A percentile compares a stretch with the other conserved stretches of the same genome.
phyloP scores from a whole-genome alignment of 192 early-diverging fungal species.

The Backusella liffmaniae region DNA sequence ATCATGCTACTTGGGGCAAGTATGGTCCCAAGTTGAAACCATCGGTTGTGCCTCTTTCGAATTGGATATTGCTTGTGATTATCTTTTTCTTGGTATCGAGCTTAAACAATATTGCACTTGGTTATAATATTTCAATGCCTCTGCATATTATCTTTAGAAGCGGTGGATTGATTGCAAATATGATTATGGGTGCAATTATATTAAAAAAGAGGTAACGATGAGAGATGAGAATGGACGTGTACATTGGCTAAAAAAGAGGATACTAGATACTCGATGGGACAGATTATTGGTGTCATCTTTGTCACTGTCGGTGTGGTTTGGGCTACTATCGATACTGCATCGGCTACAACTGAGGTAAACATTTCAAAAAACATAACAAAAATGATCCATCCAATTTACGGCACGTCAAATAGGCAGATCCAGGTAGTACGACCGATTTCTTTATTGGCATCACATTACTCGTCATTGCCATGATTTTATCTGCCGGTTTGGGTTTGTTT shows the following conservation, averaged over 20 bases:
- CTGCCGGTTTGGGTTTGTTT: slow-evolving; percentile 77
- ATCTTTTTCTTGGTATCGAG: slow-evolving; percentile 79
- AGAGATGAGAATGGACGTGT: neutral
- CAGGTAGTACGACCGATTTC: slow-evolving; percentile 17
- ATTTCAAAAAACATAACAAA: neutral
- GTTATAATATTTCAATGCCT: slow-evolving; percentile 80
- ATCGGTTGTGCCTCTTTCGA: slow-evolving; percentile 62
- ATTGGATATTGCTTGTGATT: slow-evolving; percentile 75
- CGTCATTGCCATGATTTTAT: slow-evolving; percentile 68
- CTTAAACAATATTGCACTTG: slow-evolving; percentile 81
- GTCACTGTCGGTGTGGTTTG: slow-evolving; percentile 77
- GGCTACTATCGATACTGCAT: slow-evolving; percentile 54
- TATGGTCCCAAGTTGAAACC: slow-evolving; percentile 35
- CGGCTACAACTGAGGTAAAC: neutral
- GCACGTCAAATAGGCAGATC: neutral
- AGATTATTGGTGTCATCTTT: slow-evolving; percentile 66
- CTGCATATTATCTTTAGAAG: slow-evolving; percentile 91
- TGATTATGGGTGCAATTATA: slow-evolving; percentile 69
- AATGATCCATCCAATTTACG: neutral
- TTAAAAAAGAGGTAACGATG: slow-evolving; percentile 57
- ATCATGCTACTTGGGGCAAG: slow-evolving; percentile 55
- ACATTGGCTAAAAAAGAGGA: neutral
- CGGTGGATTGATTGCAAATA: slow-evolving; percentile 78
- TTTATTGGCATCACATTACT: slow-evolving; percentile 65
- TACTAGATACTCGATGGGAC: slow-evolving; percentile 41